Base-by-base conservation (phyloP, 306 rosid genomes). In the Glycine latifolia region DNA sequence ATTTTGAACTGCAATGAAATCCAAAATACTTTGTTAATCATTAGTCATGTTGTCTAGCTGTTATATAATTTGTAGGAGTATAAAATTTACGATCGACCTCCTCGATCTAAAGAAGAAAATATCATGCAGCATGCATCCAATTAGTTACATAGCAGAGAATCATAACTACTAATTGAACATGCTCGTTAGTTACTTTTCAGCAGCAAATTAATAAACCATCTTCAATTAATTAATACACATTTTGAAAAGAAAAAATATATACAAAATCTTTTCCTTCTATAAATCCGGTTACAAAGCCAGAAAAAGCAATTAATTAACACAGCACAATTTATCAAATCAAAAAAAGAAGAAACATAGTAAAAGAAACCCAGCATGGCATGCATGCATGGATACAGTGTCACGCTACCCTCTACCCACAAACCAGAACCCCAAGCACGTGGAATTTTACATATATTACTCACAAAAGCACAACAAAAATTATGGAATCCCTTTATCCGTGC, bases 401-500 rank as follows among this genome's bases (percentile, higher is more conserved):
- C 78, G 43, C 71, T 70, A 79, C 10, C 0, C 70, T 79, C 56
- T 7, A 13, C 71, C 17, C 78, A 68, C 59, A 67, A 76, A 43
- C 9, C 16, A 31, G 48, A 68, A 41, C 7, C 37, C 58, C 71
- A 63, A 43, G 15, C 15, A 46, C 37, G 37, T 26, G 31, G 31
- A 10, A 79, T 26, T 26, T 26, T 15, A 5, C 12, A 50, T 47
- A 43, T 3, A 47, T 8, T 81, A 75, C 61, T 75, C 84, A 81
- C 13, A 41, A 43, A 44, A 67, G 5, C 50, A 37, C 46, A 83
- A 81, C 14, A 58, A 83, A 82, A 78, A 47, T 56, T 16, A 50
- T 1, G 1, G 1, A 63, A 63, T 8, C 48, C 76, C 60, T 63
- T 20, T 11, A 47, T 56, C 52, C 43, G 41, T 50, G 6, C 58